Evolutionary conservation across 805 yeast genomes (phyloP).

Genomic region (Cyberlindnera xylosilytica): DNA sequence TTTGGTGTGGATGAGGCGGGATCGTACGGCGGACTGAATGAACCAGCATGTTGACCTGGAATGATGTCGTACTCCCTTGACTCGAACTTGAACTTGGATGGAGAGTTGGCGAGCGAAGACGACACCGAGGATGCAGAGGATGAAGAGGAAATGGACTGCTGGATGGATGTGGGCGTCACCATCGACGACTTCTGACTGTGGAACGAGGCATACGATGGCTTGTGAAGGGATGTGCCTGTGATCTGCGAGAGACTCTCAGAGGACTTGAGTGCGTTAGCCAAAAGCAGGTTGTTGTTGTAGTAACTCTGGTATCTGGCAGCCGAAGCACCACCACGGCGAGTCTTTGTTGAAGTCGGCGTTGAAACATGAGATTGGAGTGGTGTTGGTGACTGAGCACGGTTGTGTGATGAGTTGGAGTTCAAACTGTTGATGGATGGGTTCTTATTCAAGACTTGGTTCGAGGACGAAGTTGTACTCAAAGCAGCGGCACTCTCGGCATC

Average conservation of each 20-base stretch:
- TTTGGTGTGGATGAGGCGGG: slow-evolving; percentile 5
- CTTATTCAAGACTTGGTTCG: slow-evolving; percentile 9
- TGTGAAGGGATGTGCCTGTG: slow-evolving; percentile 11
- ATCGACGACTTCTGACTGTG: slow-evolving; percentile 17
- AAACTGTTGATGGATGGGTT: slow-evolving; percentile 24
- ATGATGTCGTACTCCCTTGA: slow-evolving; percentile 37
- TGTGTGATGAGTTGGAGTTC: slow-evolving; percentile 10
- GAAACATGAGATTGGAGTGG: slow-evolving; percentile 14
- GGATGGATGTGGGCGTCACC: slow-evolving; percentile 12
- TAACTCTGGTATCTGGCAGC: slow-evolving; percentile 50
- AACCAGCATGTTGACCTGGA: slow-evolving; percentile 8
- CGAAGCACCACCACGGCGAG: slow-evolving; percentile 34
- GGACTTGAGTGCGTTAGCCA: slow-evolving; percentile 44
- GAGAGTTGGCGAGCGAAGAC: slow-evolving; percentile 18
- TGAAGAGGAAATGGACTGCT: slow-evolving; percentile 16
- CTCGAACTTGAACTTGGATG: slow-evolving; percentile 33
- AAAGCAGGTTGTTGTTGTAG: slow-evolving; percentile 41
- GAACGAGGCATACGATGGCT: slow-evolving; percentile 21
- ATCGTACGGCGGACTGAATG: not conserved
- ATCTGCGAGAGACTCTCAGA: slow-evolving; percentile 30
- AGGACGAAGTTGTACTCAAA: slow-evolving; percentile 20
- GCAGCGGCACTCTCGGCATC: slow-evolving; percentile 10
- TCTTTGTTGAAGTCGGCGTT: slow-evolving; percentile 30
- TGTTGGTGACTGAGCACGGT: slow-evolving; percentile 10
- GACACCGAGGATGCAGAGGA: slow-evolving; percentile 17